Percentiles rank a stretch among this genome's conserved stretches.
Evolutionary conservation across 257 asterid species (phyloP).

Genomic region (Hygrophila difformis): DNA sequence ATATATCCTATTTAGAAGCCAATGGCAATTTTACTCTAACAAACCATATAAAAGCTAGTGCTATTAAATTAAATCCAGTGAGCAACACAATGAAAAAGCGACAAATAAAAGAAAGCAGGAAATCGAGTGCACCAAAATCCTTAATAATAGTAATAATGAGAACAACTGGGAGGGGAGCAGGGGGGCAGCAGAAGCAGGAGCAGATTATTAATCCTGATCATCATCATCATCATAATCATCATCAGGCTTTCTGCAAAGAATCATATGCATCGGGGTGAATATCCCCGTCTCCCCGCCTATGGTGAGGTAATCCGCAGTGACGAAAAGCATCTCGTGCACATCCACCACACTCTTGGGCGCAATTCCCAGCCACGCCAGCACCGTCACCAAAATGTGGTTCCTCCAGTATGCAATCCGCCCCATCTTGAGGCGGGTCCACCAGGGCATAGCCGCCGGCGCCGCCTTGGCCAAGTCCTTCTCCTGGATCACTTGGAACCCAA

Average conservation of each 20-base stretch:
- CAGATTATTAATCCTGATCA: too few relatives aligned
- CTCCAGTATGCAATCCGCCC: constrained; percentile 78
- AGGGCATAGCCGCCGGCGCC: constrained; percentile 63
- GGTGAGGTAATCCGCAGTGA: constrained; percentile 71
- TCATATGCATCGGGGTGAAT: constrained; percentile 80
- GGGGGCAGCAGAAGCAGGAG: too few relatives aligned
- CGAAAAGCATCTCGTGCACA: constrained; percentile 79
- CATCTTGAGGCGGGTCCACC: constrained; percentile 86
- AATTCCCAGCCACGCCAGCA: constrained; percentile 59
- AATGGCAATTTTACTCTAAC: too few relatives aligned
- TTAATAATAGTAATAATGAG: too few relatives aligned
- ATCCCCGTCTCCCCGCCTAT: constrained; percentile 71
- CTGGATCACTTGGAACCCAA: constrained; percentile 56
- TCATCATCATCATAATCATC: too few relatives aligned
- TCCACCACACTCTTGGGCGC: constrained; percentile 74
- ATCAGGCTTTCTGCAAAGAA: constrained; percentile 74
- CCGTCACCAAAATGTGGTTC: constrained; percentile 55
- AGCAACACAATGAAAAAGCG: too few relatives aligned
- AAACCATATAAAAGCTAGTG: too few relatives aligned
- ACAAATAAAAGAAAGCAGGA: too few relatives aligned
- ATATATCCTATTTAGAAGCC: too few relatives aligned
- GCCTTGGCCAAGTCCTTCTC: constrained; percentile 69
- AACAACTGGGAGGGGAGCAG: too few relatives aligned
- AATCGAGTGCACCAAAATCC: too few relatives aligned
- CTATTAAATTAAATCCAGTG: too few relatives aligned